Percentiles rank a stretch among this genome's conserved stretches.
phyloP scores from a whole-genome alignment of 208 protist genomes.

The Naegleria lovaniensis region DNA sequence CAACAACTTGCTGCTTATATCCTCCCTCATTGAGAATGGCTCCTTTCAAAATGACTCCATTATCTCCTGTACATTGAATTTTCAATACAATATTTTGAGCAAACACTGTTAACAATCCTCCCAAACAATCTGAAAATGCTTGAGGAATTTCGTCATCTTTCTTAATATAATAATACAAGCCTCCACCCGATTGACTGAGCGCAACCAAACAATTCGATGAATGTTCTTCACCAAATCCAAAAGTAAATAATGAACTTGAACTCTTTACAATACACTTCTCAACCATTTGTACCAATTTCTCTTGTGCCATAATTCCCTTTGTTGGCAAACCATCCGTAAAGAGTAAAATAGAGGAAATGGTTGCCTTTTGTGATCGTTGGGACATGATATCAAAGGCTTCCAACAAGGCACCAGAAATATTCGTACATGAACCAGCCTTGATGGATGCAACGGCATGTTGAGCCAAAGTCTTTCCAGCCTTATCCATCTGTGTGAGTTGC shows the following conservation, averaged over 20 bases:
- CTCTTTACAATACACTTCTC: not conserved
- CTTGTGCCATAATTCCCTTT: not conserved
- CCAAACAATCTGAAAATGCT: conserved; percentile 46
- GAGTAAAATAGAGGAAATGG: conserved; percentile 28
- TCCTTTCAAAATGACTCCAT: not conserved
- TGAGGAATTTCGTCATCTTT: conserved; percentile 35
- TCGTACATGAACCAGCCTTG: conserved; percentile 32
- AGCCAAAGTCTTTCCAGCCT: not conserved
- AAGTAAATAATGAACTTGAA: conserved; percentile 34
- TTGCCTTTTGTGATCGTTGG: not conserved
- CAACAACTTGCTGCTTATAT: not conserved
- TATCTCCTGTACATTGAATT: not conserved
- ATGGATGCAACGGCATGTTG: conserved; percentile 16
- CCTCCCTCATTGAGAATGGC: not conserved
- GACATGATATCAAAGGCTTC: conserved; percentile 30
- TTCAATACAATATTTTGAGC: conserved; percentile 40
- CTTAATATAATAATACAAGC: conserved; percentile 50
- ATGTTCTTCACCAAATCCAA: conserved; percentile 52
- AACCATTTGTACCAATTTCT: not conserved
- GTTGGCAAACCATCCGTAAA: conserved; percentile 30
- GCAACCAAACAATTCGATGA: conserved; percentile 36
- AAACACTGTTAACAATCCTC: conserved; percentile 45
- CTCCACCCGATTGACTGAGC: conserved; percentile 31
- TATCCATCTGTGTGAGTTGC: not conserved
- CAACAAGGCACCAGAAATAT: conserved; percentile 45